Evolutionary conservation across 169 alveolate species (phyloP), one percentile per base, ranked within the genome.

Genomic region (Babesia caballi): DNA sequence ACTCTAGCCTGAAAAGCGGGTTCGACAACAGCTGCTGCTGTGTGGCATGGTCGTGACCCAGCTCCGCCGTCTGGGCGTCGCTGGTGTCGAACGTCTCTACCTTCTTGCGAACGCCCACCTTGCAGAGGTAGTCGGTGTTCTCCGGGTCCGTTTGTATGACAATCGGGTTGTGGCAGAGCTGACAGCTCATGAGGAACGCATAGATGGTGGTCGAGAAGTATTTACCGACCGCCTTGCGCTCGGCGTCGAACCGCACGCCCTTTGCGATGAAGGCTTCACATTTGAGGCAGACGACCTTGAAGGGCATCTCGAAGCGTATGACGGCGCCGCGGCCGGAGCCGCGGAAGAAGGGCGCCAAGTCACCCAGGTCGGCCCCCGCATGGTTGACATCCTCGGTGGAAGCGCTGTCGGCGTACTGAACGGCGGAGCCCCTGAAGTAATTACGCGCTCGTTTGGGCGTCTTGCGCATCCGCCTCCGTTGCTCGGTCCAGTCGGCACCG

Each of bases 161-260:
- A 50, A 91, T 68, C 28, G 53, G 51, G 25, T 66, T 77, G 54
- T 38, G 50, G 85, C 95, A 91, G 40, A 17, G 27, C 52, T 80
- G 84, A 66, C 95, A 91, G 69, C 71, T 28, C 88, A 91, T 88
- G n/a, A 78, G 44, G 54, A 91, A 91, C 52, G 92, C 85, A 50
- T 77, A 89, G 23, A 91, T 89, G 15, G 67, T 66, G 0, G 94
- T 85, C 21, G 93, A 63, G 54, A 80, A 84, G 81, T 91, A 85
- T 36, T 47, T 67, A 23, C 95, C 95, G 3, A 74, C 69, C 28
- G 80, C 66, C 68, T 84, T 81, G 70, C 92, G 66, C 74, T 83
- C 89, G 30, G 95, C 94, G 68, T 91, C 87, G 70, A 91, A 91
- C 19, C 95, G 78, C 32, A 91, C 95, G 30, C 95, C 95, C 59